These are phyloP conservation scores for Dalechampia spathulata DNA, from an alignment of 441 rosid species.

Conservation along the genomic window DNA sequence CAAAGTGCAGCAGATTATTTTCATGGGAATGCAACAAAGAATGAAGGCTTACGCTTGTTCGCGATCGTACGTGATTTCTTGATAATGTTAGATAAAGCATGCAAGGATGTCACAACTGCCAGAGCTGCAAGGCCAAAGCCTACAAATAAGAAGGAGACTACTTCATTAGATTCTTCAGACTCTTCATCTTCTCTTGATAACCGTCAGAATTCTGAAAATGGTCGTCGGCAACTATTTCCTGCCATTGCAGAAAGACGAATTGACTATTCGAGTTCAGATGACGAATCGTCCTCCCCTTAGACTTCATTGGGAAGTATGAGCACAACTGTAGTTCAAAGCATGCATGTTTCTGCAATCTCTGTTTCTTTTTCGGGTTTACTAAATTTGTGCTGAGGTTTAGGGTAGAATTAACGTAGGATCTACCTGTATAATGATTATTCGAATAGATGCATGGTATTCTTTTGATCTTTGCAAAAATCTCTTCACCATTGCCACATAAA, in stretches of 20 bases:
- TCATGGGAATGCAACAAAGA: conserved; percentile 83
- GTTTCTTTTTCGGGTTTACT: background rate
- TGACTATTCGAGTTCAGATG: conserved; percentile 56
- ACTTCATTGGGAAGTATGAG: conserved; percentile 13
- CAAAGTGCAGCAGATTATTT: conserved; percentile 89
- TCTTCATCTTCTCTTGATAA: conserved; percentile 24
- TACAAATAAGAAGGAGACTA: conserved; percentile 28
- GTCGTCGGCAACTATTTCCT: conserved; percentile 48
- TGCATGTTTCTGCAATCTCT: background rate
- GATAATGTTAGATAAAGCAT: conserved; percentile 70
- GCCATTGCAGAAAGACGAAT: conserved; percentile 46
- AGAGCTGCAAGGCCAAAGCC: conserved; percentile 21
- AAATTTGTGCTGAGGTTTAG: background rate
- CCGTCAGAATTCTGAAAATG: conserved; percentile 27
- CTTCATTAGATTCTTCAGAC: background rate
- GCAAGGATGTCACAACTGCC: conserved; percentile 57
- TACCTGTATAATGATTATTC: no score
- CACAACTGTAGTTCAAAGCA: background rate
- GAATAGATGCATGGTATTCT: no score
- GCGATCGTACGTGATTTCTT: conserved; percentile 71
- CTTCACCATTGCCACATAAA: no score
- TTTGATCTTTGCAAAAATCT: no score
- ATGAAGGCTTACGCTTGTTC: conserved; percentile 84
- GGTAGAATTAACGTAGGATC: no score
- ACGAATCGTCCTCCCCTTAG: conserved; percentile 29